Percentiles rank a stretch among this genome's conserved stretches.
phyloP scores from a whole-genome alignment of 352 stramenopile genomes.

The Stramenopiles sp. region DNA sequence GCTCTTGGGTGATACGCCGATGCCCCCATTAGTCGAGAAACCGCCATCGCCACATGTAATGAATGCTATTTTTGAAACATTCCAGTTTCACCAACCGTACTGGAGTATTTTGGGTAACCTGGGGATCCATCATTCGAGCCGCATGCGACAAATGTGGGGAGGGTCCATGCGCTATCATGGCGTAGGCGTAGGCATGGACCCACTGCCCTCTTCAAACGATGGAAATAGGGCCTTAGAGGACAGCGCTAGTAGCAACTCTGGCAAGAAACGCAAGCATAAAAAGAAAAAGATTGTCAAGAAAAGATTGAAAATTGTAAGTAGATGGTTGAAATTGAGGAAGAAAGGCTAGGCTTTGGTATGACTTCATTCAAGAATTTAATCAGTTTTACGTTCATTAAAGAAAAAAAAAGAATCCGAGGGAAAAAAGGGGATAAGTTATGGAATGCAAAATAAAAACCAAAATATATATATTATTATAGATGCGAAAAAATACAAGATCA shows the following conservation, averaged over 20 bases:
- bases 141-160: not conserved
- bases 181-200: not conserved
- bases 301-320: not conserved
- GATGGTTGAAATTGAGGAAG: not conserved
- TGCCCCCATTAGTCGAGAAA: not conserved
- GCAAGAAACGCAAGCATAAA: not conserved
- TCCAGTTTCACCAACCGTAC: not conserved
- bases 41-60: not conserved
- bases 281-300: not conserved
- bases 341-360: not conserved
- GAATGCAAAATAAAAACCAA: too few relatives aligned
- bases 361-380: not conserved
- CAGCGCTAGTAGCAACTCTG: not conserved
- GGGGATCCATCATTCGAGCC: not conserved
- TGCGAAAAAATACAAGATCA: too few relatives aligned
- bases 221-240: not conserved
- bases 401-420: too few relatives aligned
- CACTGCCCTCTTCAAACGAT: not conserved
- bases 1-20: slow-evolving; percentile 18
- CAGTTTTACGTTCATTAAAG: not conserved
- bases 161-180: not conserved
- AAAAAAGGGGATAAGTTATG: too few relatives aligned
- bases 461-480: too few relatives aligned
- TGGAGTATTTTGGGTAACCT: not conserved
- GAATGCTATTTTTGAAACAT: not conserved